These are phyloP conservation scores for Petasospora rhodanensis DNA, from an alignment of 1,139 yeast genomes.

Conservation along the genomic window DNA sequence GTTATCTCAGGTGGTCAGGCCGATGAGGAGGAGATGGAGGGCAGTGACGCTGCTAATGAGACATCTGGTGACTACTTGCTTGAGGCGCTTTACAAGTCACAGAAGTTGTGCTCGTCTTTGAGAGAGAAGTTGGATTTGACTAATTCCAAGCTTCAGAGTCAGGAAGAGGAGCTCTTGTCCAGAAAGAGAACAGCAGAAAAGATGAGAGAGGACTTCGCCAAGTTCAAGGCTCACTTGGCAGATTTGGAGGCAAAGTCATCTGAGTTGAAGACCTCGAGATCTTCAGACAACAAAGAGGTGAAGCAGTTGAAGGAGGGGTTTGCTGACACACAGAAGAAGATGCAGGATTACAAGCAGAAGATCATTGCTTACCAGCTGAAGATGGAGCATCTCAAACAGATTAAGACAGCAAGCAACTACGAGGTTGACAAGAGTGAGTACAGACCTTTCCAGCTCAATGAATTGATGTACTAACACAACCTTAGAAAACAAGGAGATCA, in stretches of 20 bases:
- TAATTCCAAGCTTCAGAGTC: conserved; percentile 11
- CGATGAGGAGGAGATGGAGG: not conserved
- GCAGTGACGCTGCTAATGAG: not conserved
- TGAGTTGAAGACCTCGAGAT: conserved; percentile 11
- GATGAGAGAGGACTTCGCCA: conserved; percentile 10
- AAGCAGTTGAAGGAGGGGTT: conserved; percentile 12
- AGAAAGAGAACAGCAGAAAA: conserved; percentile 5
- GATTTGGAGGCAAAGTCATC: conserved; percentile 9
- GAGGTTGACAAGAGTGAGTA: conserved; percentile 24
- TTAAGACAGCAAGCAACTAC: conserved; percentile 16
- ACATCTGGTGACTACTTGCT: conserved; percentile 19
- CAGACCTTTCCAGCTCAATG: too few relatives aligned
- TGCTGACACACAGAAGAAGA: not conserved
- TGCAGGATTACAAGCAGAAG: conserved; percentile 12
- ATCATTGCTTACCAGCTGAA: conserved; percentile 15
- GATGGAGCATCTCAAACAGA: conserved; percentile 21
- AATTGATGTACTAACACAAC: too few relatives aligned
- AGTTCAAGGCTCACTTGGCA: conserved; percentile 10
- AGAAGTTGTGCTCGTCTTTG: conserved; percentile 17
- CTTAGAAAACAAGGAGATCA: conserved; percentile 22
- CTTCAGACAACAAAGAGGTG: conserved; percentile 8
- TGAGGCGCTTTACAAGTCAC: conserved; percentile 24
- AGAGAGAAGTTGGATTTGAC: conserved; percentile 17
- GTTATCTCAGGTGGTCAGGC: conserved; percentile 6
- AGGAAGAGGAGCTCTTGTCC: conserved; percentile 12